These are phyloP conservation scores for Persicaria maculosa DNA, from an alignment of 148 eudicot species.

Conservation along the genomic window DNA sequence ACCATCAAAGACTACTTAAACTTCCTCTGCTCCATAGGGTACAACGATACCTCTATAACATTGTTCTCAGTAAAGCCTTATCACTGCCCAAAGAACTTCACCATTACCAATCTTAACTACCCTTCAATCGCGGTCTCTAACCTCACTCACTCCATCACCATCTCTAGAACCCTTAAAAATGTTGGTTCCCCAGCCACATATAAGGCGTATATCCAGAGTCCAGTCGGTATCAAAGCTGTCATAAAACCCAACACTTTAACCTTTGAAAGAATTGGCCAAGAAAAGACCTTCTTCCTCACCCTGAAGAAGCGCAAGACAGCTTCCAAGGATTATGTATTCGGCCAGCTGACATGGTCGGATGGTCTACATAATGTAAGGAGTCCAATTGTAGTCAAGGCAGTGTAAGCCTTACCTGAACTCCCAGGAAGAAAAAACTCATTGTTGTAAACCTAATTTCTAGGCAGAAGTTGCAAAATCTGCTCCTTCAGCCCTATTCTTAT, in stretches of 20 bases:
- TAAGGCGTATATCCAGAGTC: constrained; percentile 27
- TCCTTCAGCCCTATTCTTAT: background rate
- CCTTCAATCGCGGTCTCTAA: constrained; percentile 77
- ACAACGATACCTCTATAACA: constrained; percentile 41
- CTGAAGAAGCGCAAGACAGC: constrained; percentile 27
- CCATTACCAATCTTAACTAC: constrained; percentile 50
- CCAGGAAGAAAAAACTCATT: background rate
- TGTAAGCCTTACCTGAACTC: constrained; percentile 9
- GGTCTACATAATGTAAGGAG: constrained; percentile 65
- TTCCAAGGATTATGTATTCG: constrained; percentile 55
- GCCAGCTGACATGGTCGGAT: constrained; percentile 74
- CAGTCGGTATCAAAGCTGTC: constrained; percentile 32
- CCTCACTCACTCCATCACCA: constrained; percentile 40
- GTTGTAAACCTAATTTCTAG: background rate
- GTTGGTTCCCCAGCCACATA: constrained; percentile 65
- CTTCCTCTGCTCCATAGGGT: constrained; percentile 58
- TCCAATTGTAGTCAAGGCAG: constrained; percentile 64
- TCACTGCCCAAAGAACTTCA: constrained; percentile 36
- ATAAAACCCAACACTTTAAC: constrained; percentile 37
- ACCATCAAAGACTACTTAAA: constrained; percentile 44
- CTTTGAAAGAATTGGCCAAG: constrained; percentile 44
- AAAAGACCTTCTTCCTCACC: constrained; percentile 41
- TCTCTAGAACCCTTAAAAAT: constrained; percentile 58
- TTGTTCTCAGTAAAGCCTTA: constrained; percentile 32
- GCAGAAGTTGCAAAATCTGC: constrained; percentile 3